Evolutionary conservation across 108 stramenopile species (phyloP).

Genomic region (Mayamaea pseudoterrestris): DNA sequence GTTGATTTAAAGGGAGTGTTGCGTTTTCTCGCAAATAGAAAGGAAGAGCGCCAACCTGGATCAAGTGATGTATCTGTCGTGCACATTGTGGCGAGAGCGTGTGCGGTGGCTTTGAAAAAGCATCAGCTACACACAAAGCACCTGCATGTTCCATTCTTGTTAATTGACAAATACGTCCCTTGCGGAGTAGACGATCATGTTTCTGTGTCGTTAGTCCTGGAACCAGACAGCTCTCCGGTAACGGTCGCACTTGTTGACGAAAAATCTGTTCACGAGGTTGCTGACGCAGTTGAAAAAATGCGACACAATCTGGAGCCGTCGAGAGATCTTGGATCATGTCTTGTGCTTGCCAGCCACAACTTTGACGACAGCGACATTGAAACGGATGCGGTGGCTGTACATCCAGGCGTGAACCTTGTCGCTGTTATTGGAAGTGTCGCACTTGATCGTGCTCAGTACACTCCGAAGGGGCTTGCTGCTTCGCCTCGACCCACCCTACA

Average conservation of each 20-base stretch:
- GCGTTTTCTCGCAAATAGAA: constrained; percentile 22
- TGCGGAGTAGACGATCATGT: not conserved
- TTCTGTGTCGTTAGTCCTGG: not conserved
- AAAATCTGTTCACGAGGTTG: constrained; percentile 6
- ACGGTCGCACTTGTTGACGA: not conserved
- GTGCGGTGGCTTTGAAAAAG: constrained; percentile 23
- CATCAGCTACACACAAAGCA: not conserved
- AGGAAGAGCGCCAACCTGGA: constrained; percentile 6
- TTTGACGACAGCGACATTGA: constrained; percentile 8
- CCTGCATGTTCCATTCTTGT: constrained; percentile 9
- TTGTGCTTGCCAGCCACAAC: constrained; percentile 16
- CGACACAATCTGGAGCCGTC: not conserved
- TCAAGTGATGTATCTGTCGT: constrained; percentile 9
- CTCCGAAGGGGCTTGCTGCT: not conserved
- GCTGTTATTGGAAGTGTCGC: constrained; percentile 5
- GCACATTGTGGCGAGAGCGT: constrained; percentile 29
- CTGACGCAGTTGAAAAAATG: not conserved
- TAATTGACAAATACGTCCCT: constrained; percentile 9
- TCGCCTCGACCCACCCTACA: constrained; percentile 2
- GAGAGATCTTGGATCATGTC: constrained; percentile 8
- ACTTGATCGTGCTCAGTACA: not conserved
- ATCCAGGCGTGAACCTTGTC: constrained; percentile 7
- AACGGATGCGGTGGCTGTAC: constrained; percentile 8
- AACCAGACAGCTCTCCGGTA: constrained; percentile 1
- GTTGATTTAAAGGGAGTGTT: constrained; percentile 19